A percentile compares a stretch with the other conserved stretches of the same genome.
These are phyloP conservation scores for Earliella scabrosa DNA, from an alignment of 1,284 basidiomycete species.

Conservation along the genomic window DNA sequence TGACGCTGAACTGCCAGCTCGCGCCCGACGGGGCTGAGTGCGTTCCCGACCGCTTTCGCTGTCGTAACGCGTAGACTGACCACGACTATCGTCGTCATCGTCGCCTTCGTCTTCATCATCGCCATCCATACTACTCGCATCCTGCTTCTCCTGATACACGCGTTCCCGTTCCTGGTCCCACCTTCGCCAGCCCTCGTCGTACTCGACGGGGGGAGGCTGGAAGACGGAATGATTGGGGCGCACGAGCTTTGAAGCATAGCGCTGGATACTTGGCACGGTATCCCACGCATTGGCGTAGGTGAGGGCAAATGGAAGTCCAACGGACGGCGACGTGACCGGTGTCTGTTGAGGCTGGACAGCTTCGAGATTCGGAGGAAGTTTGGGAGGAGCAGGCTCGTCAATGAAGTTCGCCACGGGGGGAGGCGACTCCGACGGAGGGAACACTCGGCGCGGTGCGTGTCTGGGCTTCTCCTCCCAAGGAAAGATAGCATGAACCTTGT, in stretches of 20 bases:
- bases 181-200: constrained; percentile 47
- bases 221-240: constrained; percentile 50
- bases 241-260: constrained; percentile 70
- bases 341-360: constrained; percentile 9
- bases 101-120: constrained; percentile 86
- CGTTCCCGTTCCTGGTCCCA: constrained; percentile 42
- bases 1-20: constrained; percentile 31
- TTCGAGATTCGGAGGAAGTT: constrained; percentile 2
- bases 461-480: constrained; percentile 88
- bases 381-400: constrained; percentile 25
- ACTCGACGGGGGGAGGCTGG: constrained; percentile 50
- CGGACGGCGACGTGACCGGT: constrained; percentile 32
- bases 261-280: constrained; percentile 74
- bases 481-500: constrained; percentile 82
- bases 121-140: constrained; percentile 77
- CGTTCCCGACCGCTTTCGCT: constrained; percentile 34
- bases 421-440: constrained; percentile 72
- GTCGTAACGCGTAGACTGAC: constrained; percentile 33
- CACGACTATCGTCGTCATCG: constrained; percentile 48
- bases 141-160: constrained; percentile 57
- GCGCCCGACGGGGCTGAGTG: constrained; percentile 37
- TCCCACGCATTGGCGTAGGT: constrained; percentile 86
- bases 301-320: constrained; percentile 58
- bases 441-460: constrained; percentile 69
- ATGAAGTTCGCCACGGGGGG: constrained; percentile 53